Conservation (phyloP, 2,329 filamentous ascomycete species). For the Aspergillus flavus region DNA sequence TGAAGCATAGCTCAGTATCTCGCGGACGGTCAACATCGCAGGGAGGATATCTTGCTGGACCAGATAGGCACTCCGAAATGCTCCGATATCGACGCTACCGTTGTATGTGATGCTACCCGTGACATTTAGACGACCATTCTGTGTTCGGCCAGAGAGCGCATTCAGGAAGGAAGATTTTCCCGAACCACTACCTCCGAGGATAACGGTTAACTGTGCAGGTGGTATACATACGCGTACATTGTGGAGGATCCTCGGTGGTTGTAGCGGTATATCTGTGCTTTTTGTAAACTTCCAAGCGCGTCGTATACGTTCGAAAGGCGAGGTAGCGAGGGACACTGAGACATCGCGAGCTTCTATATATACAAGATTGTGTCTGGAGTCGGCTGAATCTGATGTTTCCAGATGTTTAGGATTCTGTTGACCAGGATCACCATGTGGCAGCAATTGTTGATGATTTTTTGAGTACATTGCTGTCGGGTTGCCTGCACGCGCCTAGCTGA, state of each 20-base stretch:
- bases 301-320: background rate
- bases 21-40: background rate
- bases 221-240: background rate
- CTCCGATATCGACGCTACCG: background rate
- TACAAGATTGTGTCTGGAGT: background rate
- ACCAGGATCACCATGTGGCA: background rate
- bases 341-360: background rate
- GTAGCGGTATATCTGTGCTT: background rate
- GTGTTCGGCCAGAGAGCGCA: background rate
- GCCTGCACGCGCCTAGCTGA: too few relatives aligned
- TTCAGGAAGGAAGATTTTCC: background rate
- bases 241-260: background rate
- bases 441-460: background rate
- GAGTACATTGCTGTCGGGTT: too few relatives aligned
- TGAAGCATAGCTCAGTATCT: background rate
- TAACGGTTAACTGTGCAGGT: background rate
- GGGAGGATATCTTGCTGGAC: background rate
- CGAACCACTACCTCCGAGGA: background rate
- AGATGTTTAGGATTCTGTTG: background rate
- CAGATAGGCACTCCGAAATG: background rate
- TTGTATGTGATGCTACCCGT: background rate
- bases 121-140: background rate
- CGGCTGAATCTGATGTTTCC: background rate
- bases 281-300: background rate
- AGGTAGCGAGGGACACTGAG: background rate